Evolutionary conservation across 2,329 filamentous ascomycete species (phyloP).

Genomic region (Dothideomycetes sp.): DNA sequence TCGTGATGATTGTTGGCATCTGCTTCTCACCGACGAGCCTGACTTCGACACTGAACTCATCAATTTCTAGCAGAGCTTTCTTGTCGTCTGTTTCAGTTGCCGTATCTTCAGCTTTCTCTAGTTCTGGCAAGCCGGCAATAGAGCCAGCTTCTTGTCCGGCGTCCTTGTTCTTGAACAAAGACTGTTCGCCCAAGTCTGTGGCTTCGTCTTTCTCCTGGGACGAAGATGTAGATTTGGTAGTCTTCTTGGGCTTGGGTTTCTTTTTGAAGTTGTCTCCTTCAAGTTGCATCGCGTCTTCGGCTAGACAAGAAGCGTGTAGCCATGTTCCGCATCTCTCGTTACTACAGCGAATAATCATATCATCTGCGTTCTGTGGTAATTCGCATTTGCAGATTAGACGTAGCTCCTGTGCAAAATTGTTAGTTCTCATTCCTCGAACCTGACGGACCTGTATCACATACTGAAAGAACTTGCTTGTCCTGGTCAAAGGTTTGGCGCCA

Average conservation of each 20-base stretch:
- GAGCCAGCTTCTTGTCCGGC: no score
- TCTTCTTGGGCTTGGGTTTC: constrained; percentile 16
- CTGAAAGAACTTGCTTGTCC: constrained; percentile 28
- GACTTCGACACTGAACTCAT: not conserved
- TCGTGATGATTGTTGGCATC: constrained; percentile 23
- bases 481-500: constrained; percentile 37
- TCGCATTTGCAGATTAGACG: constrained; percentile 32
- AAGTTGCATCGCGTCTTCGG: constrained; percentile 19
- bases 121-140: no score
- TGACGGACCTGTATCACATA: constrained; percentile 21
- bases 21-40: not conserved
- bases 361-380: constrained; percentile 34
- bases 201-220: not conserved
- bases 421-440: constrained; percentile 1
- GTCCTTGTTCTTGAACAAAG: no score
- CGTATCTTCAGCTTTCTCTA: no score
- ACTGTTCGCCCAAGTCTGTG: not conserved
- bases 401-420: constrained; percentile 22
- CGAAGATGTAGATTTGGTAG: not conserved
- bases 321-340: constrained; percentile 30
- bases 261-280: constrained; percentile 15
- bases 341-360: constrained; percentile 33
- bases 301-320: constrained; percentile 35
- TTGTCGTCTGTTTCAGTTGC: not conserved
- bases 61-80: not conserved